Evolutionary conservation across 1,284 basidiomycete species (phyloP), one percentile per base, ranked within the genome.

Genomic region (Earliella scabrosa): DNA sequence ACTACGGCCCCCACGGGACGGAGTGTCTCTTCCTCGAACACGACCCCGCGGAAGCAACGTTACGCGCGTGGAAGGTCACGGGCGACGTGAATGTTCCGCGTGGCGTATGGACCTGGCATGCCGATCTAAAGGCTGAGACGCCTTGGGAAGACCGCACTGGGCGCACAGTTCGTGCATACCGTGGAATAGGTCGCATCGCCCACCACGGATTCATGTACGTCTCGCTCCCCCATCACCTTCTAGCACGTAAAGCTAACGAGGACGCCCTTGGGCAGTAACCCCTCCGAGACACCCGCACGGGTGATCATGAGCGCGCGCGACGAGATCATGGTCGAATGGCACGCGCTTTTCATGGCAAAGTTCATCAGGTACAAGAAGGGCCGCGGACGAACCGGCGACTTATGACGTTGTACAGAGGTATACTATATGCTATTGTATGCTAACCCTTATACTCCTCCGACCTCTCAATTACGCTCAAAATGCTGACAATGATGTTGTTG

Each of bases 1-100:
- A 63, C 41, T 68, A 69, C 49, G 64, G 60, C 2, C 50, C 59
- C 2, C 67, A 69, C 38, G 66, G 67, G 10, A 69, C 66, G 2
- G 63, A 71, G 52, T 64, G 67, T 23, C 45, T 71, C 18, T 69
- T 54, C 53, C 35, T 70, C 4, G 55, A 63, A 18, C 61, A 60
- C 52, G 50, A 63, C 27, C 51, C 52, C 16, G 49, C 9, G 9
- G 34, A 46, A n/a, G 26, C 47, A 13, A 51, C 41, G n/a, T n/a
- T 71, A 11, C 59, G 52, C 6, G 69, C 68, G 24, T 62, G 60
- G 59, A 71, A 70, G 56, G 54, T 71, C 32, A 70, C 66, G 4
- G 69, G 69, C 10, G 67, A 71, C 49, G 23, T 58, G 18, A 57
- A 68, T 48, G 66, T 70, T 4, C 69, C 69, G 7, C 56, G 67